These are phyloP conservation scores for Tritrichomonas musculus DNA, from an alignment of 208 protist genomes.

Conservation along the genomic window DNA sequence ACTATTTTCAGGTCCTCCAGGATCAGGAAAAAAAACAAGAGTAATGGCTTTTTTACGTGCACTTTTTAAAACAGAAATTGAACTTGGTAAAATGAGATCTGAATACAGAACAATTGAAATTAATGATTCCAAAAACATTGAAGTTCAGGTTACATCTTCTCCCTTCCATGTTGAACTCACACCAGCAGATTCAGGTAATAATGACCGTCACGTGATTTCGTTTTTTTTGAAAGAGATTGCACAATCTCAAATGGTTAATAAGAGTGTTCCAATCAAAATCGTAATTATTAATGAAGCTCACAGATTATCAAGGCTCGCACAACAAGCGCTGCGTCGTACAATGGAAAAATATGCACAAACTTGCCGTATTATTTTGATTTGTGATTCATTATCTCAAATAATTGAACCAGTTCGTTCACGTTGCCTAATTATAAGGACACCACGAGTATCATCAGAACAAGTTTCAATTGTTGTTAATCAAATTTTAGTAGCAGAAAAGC, in stretches of 20 bases:
- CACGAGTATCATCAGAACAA: constrained; percentile 78
- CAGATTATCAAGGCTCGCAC: constrained; percentile 74
- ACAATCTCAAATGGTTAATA: constrained; percentile 33
- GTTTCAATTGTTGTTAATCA: constrained; percentile 47
- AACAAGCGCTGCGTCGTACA: constrained; percentile 96
- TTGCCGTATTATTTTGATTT: constrained; percentile 85
- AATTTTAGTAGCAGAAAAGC: neutral
- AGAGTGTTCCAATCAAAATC: constrained; percentile 71
- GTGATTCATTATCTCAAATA: constrained; percentile 54
- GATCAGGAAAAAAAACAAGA: constrained; percentile 64
- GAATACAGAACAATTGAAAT: constrained; percentile 28
- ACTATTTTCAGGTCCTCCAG: constrained; percentile 55
- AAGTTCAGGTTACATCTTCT: constrained; percentile 84
- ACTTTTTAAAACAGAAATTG: constrained; percentile 26
- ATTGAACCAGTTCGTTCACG: constrained; percentile 90
- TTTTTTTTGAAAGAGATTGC: constrained; percentile 41
- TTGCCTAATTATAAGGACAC: constrained; percentile 88
- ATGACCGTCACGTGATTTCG: constrained; percentile 86
- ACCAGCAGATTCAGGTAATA: constrained; percentile 87
- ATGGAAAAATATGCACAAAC: constrained; percentile 98
- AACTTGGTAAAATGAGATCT: neutral
- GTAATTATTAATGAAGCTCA: constrained; percentile 94
- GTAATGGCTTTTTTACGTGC: constrained; percentile 53
- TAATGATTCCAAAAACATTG: constrained; percentile 75
- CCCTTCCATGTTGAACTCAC: constrained; percentile 97